Evolutionary conservation across 805 yeast species (phyloP).

Genomic region (Candida silvicultrix): DNA sequence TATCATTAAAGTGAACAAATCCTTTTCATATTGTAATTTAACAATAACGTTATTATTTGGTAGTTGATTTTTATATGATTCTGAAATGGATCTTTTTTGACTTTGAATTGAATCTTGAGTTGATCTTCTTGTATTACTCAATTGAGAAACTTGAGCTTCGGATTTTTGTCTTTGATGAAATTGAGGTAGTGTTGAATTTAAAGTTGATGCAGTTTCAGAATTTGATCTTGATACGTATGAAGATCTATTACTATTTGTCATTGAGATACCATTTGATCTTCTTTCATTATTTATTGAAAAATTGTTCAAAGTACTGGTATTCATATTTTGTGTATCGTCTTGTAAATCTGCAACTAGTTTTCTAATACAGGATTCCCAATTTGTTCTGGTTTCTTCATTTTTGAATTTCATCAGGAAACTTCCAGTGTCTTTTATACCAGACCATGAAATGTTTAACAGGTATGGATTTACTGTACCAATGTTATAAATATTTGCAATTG

Average conservation of each 20-base stretch:
- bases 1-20: conserved; percentile 61
- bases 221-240: conserved; percentile 18
- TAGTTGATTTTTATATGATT: conserved; percentile 30
- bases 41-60: conserved; percentile 33
- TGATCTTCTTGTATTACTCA: conserved; percentile 13
- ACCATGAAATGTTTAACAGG: conserved; percentile 66
- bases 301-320: conserved; percentile 8
- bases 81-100: conserved; percentile 32
- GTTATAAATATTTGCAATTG: conserved; percentile 57
- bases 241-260: conserved; percentile 15
- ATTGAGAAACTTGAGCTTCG: conserved; percentile 9
- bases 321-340: conserved; percentile 16
- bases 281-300: conserved; percentile 15
- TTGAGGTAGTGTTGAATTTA: conserved; percentile 3
- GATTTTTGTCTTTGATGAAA: conserved; percentile 22
- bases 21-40: conserved; percentile 35
- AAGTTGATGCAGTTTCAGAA: conserved; percentile 14
- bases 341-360: conserved; percentile 30
- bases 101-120: conserved; percentile 22
- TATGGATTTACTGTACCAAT: conserved; percentile 44
- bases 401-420: conserved; percentile 76
- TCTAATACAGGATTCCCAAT: conserved; percentile 72
- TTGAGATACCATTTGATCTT: conserved; percentile 22
- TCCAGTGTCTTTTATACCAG: conserved; percentile 83
- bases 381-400: conserved; percentile 75